phyloP scores from a whole-genome alignment of 208 protist species.

The Trypanosoma avium region DNA sequence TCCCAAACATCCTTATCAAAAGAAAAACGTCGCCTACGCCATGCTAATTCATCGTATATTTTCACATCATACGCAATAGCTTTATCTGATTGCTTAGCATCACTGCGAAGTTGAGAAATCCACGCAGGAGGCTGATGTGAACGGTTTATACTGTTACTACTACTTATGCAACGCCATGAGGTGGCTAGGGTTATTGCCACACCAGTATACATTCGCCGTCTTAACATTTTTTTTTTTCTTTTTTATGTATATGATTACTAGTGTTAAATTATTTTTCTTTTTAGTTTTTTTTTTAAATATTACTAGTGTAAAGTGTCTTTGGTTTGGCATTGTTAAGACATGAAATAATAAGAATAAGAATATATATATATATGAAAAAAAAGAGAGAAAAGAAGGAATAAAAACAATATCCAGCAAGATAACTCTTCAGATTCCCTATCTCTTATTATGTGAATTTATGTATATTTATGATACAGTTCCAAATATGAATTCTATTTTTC shows the following conservation, averaged over 20 bases:
- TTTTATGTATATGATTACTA: neutral
- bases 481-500: too few species aligned
- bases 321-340: too few species aligned
- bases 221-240: slow-evolving; percentile 5
- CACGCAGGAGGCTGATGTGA: slow-evolving; percentile 42
- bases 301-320: too few species aligned
- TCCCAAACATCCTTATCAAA: slow-evolving; percentile 89
- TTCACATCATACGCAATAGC: slow-evolving; percentile 87
- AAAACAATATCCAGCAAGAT: too few species aligned
- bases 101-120: slow-evolving; percentile 67
- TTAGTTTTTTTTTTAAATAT: neutral
- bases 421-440: too few species aligned
- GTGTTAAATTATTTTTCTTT: neutral
- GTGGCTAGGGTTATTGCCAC: neutral
- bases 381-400: neutral
- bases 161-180: slow-evolving; percentile 1
- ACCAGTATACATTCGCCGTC: neutral
- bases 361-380: neutral
- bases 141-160: neutral
- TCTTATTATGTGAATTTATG: slow-evolving; percentile 1
- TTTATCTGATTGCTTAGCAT: slow-evolving; percentile 71
- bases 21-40: slow-evolving; percentile 64
- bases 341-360: too few species aligned
- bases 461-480: too few species aligned
- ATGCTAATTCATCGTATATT: slow-evolving; percentile 85